These are phyloP conservation scores for Gossypium gossypioides DNA, from an alignment of 441 rosid species.

Conservation along the genomic window DNA sequence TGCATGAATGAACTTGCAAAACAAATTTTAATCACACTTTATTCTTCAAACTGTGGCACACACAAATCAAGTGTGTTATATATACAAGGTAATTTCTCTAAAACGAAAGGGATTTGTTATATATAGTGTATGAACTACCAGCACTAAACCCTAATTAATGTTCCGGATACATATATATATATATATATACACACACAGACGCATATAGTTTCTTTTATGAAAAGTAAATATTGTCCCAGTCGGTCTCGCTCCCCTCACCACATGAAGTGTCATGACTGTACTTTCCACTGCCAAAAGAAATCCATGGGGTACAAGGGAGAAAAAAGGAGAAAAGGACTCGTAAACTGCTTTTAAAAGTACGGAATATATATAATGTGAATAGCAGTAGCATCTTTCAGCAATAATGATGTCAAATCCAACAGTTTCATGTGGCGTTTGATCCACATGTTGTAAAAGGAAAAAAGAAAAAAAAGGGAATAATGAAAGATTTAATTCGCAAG, in stretches of 20 bases:
- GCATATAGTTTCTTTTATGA: not conserved
- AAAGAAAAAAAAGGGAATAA: not conserved
- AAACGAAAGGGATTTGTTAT: not conserved
- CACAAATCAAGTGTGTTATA: not conserved
- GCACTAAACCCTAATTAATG: not conserved
- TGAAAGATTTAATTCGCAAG: not conserved
- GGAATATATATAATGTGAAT: not conserved
- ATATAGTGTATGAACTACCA: not conserved
- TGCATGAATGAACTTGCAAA: not conserved
- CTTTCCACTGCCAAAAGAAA: slow-evolving; percentile 5
- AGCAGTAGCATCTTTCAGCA: slow-evolving; percentile 5
- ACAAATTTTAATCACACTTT: not conserved
- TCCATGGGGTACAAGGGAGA: not conserved
- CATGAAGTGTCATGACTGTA: not conserved
- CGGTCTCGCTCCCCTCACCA: not conserved
- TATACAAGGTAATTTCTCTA: not conserved
- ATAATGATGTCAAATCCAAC: slow-evolving; percentile 11
- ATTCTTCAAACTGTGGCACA: not conserved
- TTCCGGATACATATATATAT: not conserved
- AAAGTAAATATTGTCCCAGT: not conserved
- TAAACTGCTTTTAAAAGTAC: not conserved
- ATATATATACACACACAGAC: not conserved
- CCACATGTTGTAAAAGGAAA: not conserved
- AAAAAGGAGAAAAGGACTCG: slow-evolving; percentile 7
- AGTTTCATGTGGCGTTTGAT: not conserved